phyloP scores from a whole-genome alignment of 768 basidiomycete species.

The Rhodotorula paludigena region DNA sequence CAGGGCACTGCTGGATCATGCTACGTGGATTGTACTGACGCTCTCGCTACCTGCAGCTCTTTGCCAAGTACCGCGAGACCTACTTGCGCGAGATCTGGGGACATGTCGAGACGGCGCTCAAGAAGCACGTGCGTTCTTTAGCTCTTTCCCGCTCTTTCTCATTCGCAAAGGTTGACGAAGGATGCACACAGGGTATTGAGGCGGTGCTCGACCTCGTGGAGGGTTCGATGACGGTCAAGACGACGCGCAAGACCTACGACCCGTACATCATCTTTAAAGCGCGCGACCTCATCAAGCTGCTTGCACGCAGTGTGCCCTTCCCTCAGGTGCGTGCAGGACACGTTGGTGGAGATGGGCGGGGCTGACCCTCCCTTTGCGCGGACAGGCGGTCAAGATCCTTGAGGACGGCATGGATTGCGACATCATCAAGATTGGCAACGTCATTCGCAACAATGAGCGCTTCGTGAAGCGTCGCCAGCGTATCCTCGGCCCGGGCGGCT shows the following conservation, averaged over 20 bases:
- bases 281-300: slow-evolving; percentile 87
- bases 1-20: not conserved
- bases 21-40: not conserved
- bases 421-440: slow-evolving; percentile 93
- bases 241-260: slow-evolving; percentile 94
- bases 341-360: not conserved
- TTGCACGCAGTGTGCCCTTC: slow-evolving; percentile 83
- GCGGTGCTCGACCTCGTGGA: slow-evolving; percentile 92
- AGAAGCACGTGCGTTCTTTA: slow-evolving; percentile 60
- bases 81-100: slow-evolving; percentile 94
- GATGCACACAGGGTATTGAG: slow-evolving; percentile 62
- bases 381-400: slow-evolving; percentile 80
- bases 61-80: slow-evolving; percentile 97
- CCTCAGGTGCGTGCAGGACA: slow-evolving; percentile 35
- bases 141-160: not conserved
- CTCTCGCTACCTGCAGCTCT: slow-evolving; percentile 53
- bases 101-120: slow-evolving; percentile 75
- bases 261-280: slow-evolving; percentile 95
- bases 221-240: slow-evolving; percentile 94
- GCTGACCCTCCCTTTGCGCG: not conserved
- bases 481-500: slow-evolving; percentile 95
- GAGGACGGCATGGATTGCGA: slow-evolving; percentile 88
- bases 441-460: slow-evolving; percentile 90
- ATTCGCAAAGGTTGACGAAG: not conserved
- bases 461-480: slow-evolving; percentile 94